A percentile compares a stretch with the other conserved stretches of the same genome.
These are phyloP conservation scores for Funneliformis geosporum DNA, from an alignment of 192 early-diverging fungal species.

Conservation along the genomic window DNA sequence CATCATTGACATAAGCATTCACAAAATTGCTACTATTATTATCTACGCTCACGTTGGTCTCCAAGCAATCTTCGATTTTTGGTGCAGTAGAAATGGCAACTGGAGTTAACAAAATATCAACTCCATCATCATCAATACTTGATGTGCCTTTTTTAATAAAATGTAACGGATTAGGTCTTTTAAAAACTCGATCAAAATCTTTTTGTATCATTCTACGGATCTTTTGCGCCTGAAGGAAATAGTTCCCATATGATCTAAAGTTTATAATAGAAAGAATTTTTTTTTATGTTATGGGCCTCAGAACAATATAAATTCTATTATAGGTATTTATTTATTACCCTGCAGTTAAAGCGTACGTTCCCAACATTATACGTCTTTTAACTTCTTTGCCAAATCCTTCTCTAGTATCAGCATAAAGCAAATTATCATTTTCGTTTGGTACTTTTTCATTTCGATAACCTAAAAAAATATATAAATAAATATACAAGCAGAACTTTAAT, in stretches of 20 bases:
- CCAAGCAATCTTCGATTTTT: conserved; percentile 38
- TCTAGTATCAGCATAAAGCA: conserved; percentile 61
- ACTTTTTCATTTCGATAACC: conserved; percentile 41
- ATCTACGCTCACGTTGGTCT: background rate
- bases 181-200: conserved; percentile 80
- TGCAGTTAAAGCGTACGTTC: conserved; percentile 82
- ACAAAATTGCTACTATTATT: conserved; percentile 43
- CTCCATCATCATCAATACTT: conserved; percentile 32
- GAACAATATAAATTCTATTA: background rate
- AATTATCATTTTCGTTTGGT: conserved; percentile 21
- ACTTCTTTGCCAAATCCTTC: conserved; percentile 82
- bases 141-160: background rate
- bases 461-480: conserved; percentile 13
- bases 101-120: conserved; percentile 82
- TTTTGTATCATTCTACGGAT: conserved; percentile 73
- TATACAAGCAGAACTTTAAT: too few species aligned
- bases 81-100: conserved; percentile 76
- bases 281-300: background rate
- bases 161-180: conserved; percentile 58
- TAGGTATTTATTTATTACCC: conserved; percentile 45
- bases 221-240: conserved; percentile 82
- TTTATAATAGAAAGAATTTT: conserved; percentile 29
- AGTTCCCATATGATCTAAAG: conserved; percentile 64
- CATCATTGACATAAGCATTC: conserved; percentile 79
- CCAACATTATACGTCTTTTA: conserved; percentile 79